phyloP scores from a whole-genome alignment of 345 rosid species.

The Corymbia maculata region DNA sequence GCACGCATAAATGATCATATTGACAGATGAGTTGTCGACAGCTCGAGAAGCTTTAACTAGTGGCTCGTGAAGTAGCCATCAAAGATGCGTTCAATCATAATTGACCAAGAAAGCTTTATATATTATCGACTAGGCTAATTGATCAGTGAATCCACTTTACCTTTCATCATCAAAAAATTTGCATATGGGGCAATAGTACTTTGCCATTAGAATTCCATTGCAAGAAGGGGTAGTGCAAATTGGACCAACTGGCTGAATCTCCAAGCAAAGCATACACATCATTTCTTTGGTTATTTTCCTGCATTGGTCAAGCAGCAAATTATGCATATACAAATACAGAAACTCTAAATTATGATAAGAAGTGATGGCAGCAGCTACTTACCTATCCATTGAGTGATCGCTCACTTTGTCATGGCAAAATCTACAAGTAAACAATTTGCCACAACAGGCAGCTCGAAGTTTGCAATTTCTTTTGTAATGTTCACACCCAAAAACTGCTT shows the following conservation, averaged over 20 bases:
- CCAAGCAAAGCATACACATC: slow-evolving; percentile 70
- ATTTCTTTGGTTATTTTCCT: slow-evolving; percentile 62
- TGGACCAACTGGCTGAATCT: slow-evolving; percentile 46
- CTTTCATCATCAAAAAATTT: slow-evolving; percentile 93
- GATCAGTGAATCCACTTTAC: slow-evolving; percentile 11
- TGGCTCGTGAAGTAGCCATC: neutral
- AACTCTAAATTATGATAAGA: neutral
- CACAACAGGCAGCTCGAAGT: slow-evolving; percentile 63
- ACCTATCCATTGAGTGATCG: slow-evolving; percentile 69
- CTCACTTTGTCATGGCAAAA: slow-evolving; percentile 73
- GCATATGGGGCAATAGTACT: slow-evolving; percentile 78
- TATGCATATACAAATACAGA: neutral
- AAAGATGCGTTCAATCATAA: neutral
- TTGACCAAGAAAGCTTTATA: neutral
- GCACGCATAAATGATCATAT: neutral
- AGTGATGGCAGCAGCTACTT: neutral
- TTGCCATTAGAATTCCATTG: slow-evolving; percentile 44
- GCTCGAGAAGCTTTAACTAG: neutral
- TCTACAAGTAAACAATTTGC: slow-evolving; percentile 52
- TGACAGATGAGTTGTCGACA: neutral
- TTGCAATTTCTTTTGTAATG: slow-evolving; percentile 69
- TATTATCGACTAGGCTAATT: neutral
- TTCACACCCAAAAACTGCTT: slow-evolving; percentile 48
- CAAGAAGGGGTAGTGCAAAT: slow-evolving; percentile 41
- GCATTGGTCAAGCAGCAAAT: neutral